Evolutionary conservation across 805 yeast genomes (phyloP).

Genomic region (Candida berthetii): DNA sequence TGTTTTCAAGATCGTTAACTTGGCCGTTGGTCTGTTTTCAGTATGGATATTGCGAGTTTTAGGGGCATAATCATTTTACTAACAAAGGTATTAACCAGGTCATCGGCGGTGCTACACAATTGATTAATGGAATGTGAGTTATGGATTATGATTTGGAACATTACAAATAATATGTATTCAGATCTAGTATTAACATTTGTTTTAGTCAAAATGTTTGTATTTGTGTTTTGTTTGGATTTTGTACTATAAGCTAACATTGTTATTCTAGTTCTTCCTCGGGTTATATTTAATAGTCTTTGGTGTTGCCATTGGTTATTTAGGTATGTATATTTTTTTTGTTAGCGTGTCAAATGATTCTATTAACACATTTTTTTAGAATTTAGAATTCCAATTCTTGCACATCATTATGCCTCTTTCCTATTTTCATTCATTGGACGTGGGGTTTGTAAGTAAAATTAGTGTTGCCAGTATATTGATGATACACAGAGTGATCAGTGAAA

Average conservation of each 20-base stretch:
- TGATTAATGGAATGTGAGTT: slow-evolving; percentile 34
- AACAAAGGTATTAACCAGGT: not conserved
- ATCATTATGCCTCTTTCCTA: slow-evolving; percentile 55
- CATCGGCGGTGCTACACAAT: slow-evolving; percentile 18
- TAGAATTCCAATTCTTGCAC: slow-evolving; percentile 49
- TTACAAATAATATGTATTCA: too few relatives aligned
- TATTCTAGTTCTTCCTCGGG: slow-evolving; percentile 46
- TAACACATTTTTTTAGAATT: slow-evolving; percentile 21
- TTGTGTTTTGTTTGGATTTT: too few relatives aligned
- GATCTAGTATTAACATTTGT: too few relatives aligned
- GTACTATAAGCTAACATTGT: too few relatives aligned
- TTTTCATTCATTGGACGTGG: slow-evolving; percentile 73
- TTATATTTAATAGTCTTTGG: slow-evolving; percentile 54
- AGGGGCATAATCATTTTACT: not conserved
- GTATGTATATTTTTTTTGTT: slow-evolving; percentile 21
- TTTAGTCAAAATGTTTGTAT: not conserved
- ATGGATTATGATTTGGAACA: not conserved
- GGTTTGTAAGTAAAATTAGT: slow-evolving; percentile 36
- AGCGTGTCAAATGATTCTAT: not conserved
- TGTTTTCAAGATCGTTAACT: slow-evolving; percentile 35
- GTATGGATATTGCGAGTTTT: slow-evolving; percentile 27
- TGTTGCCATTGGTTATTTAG: slow-evolving; percentile 41
- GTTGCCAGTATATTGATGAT: too few relatives aligned
- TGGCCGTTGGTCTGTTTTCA: slow-evolving; percentile 47
- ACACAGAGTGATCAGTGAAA: too few relatives aligned